Percentiles rank a stretch among this genome's conserved stretches.
These are phyloP conservation scores for Phycomyces blakesleeanus DNA, from an alignment of 192 early-diverging fungal genomes.

Conservation along the genomic window DNA sequence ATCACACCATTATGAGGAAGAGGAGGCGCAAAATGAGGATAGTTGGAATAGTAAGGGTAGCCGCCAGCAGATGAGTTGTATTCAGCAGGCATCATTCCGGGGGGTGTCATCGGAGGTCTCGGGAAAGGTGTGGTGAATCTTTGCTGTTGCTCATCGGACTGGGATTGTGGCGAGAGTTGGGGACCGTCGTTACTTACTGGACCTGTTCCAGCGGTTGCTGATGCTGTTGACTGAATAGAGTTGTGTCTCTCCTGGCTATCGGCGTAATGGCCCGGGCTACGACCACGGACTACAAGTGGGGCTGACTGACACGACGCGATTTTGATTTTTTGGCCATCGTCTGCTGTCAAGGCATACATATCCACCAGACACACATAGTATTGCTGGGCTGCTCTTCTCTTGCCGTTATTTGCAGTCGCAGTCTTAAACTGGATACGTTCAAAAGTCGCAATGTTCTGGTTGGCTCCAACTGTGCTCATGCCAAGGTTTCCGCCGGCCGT, in stretches of 20 bases:
- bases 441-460: conserved; percentile 58
- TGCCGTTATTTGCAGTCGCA: conserved; percentile 87
- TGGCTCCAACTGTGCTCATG: conserved; percentile 12
- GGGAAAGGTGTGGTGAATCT: conserved; percentile 18
- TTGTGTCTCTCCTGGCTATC: not conserved
- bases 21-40: not conserved
- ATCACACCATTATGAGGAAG: conserved; percentile 12
- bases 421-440: conserved; percentile 91
- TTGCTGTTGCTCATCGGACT: conserved; percentile 8
- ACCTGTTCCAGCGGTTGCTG: too few relatives aligned
- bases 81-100: conserved; percentile 13
- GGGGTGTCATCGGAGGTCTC: conserved; percentile 18
- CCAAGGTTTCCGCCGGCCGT: conserved; percentile 40
- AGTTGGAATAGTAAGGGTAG: conserved; percentile 17
- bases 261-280: conserved; percentile 81
- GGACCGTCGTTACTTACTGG: too few relatives aligned
- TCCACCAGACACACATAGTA: conserved; percentile 74
- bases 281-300: conserved; percentile 78
- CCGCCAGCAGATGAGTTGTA: conserved; percentile 17
- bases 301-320: conserved; percentile 64
- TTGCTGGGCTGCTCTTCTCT: conserved; percentile 81
- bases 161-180: not conserved
- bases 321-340: conserved; percentile 40
- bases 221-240: conserved; percentile 9
- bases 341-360: conserved; percentile 60